phyloP scores from a whole-genome alignment of 495 filamentous ascomycete genomes.

The Physcia stellaris region DNA sequence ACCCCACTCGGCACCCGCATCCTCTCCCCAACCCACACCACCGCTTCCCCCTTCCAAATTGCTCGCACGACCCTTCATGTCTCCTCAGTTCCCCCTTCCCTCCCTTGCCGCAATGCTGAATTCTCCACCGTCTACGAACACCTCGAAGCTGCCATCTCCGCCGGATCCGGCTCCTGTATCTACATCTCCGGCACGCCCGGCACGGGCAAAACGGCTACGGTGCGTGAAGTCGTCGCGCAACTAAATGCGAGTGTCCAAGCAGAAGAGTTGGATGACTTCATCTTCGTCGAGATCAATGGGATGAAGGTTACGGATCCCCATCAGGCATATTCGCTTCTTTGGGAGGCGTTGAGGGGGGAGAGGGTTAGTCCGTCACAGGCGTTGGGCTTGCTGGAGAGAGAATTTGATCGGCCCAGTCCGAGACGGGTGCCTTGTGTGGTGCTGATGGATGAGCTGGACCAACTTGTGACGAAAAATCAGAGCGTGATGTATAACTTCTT shows the following conservation, averaged over 20 bases:
- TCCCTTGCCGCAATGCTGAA: constrained; percentile 87
- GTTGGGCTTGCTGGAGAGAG: constrained; percentile 74
- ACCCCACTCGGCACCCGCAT: constrained; percentile 82
- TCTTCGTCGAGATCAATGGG: constrained; percentile 98
- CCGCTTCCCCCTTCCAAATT: constrained; percentile 82
- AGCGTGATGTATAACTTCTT: constrained; percentile 99
- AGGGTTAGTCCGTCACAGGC: constrained; percentile 87
- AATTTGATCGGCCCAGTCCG: constrained; percentile 82
- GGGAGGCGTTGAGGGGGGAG: constrained; percentile 91
- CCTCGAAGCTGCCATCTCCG: constrained; percentile 86
- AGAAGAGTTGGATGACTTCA: constrained; percentile 96
- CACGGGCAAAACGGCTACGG: constrained; percentile 97
- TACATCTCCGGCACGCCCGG: constrained; percentile 99
- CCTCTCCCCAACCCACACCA: constrained; percentile 60
- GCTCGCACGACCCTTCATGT: constrained; percentile 86
- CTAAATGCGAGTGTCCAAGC: constrained; percentile 70
- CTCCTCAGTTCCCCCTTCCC: constrained; percentile 71
- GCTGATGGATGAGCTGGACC: constrained; percentile 97
- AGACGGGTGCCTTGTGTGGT: constrained; percentile 90
- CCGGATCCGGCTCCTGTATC: constrained; percentile 87
- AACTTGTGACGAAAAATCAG: constrained; percentile 93
- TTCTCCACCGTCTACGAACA: constrained; percentile 86
- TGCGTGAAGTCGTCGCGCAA: constrained; percentile 85
- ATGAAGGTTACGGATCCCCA: constrained; percentile 99
- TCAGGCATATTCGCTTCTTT: constrained; percentile 87